Conservation (phyloP, 495 filamentous ascomycete species). For the Entonaema liquescens region DNA sequence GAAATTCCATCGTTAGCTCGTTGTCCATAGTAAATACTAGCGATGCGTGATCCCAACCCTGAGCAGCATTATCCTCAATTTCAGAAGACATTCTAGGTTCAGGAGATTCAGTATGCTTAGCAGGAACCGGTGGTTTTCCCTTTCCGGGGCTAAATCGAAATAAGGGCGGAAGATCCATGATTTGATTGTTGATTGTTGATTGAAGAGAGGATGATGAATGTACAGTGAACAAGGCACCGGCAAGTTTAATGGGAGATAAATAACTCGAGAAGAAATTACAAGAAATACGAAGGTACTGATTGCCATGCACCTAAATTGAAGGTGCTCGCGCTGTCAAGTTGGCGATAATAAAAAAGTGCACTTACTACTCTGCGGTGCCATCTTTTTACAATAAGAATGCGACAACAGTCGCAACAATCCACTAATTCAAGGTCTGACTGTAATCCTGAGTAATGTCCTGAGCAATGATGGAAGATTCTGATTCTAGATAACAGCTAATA, state of each 20-base stretch:
- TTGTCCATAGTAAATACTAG: neutral
- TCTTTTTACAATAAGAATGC: constrained; percentile 19
- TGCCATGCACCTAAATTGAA: neutral
- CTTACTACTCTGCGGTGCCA: constrained; percentile 47
- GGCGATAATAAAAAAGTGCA: constrained; percentile 8
- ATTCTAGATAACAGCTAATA: neutral
- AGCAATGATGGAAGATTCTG: neutral
- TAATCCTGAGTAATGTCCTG: neutral
- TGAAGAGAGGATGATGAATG: neutral
- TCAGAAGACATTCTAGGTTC: neutral
- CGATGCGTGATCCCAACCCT: constrained; percentile 6
- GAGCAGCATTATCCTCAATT: neutral
- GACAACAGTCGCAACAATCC: constrained; percentile 2
- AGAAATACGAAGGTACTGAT: neutral
- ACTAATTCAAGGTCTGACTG: neutral
- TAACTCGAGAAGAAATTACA: neutral
- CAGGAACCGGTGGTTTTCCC: neutral
- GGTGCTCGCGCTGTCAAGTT: neutral
- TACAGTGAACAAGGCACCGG: neutral
- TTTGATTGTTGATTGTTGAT: neutral
- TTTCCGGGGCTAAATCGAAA: constrained; percentile 2
- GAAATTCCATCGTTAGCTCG: constrained; percentile 19
- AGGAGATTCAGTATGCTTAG: neutral
- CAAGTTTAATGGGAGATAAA: neutral
- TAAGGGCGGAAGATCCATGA: constrained; percentile 3